Conservation (phyloP, 140 eudicot genomes). For the Flaveria floridana region DNA sequence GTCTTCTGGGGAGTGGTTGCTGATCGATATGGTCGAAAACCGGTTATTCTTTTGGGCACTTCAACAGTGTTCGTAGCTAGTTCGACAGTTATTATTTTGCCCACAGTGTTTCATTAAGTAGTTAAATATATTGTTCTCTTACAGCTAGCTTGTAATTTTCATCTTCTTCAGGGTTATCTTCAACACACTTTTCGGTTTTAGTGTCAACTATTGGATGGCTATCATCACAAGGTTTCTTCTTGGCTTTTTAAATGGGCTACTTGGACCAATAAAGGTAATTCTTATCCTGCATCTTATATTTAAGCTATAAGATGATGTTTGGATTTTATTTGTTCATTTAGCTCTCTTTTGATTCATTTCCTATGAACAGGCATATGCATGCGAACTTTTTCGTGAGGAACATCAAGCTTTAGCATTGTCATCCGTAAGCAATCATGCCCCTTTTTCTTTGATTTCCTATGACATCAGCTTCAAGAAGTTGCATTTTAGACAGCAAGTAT, state of each 20-base stretch:
- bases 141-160: not conserved
- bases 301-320: conserved; percentile 1
- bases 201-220: conserved; percentile 82
- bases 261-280: conserved; percentile 83
- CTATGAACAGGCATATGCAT: conserved; percentile 71
- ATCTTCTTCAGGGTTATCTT: conserved; percentile 67
- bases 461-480: conserved; percentile 19
- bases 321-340: not conserved
- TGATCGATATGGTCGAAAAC: conserved; percentile 88
- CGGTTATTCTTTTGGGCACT: conserved; percentile 70
- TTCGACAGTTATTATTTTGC: not conserved
- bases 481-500: not conserved
- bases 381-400: conserved; percentile 59
- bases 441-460: not conserved
- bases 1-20: conserved; percentile 80
- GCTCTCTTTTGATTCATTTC: not conserved
- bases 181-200: conserved; percentile 87
- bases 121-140: not conserved
- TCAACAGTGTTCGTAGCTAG: conserved; percentile 52
- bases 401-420: conserved; percentile 70
- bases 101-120: not conserved
- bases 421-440: conserved; percentile 47
- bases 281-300: conserved; percentile 16
- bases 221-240: conserved; percentile 77
- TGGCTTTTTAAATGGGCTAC: conserved; percentile 73